These are phyloP conservation scores for Tetragonia tetragonoides DNA, from an alignment of 148 eudicot species.

Conservation along the genomic window DNA sequence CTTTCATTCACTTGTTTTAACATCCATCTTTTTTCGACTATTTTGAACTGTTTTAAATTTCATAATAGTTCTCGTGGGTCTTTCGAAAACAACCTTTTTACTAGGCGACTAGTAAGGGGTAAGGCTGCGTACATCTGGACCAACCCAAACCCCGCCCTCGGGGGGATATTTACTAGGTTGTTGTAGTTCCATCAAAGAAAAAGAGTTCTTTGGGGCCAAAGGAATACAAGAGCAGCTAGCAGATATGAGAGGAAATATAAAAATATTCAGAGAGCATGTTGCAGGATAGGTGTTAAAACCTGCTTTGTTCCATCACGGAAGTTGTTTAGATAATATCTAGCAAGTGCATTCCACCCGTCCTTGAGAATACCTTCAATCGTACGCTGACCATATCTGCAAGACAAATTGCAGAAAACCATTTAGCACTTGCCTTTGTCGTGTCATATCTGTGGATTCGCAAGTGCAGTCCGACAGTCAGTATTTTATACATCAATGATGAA, in stretches of 20 bases:
- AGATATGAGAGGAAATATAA: background rate
- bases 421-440: background rate
- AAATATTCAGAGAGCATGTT: background rate
- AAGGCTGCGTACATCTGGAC: no score
- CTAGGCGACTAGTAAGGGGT: no score
- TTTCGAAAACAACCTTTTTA: no score
- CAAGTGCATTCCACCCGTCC: conserved; percentile 75
- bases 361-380: conserved; percentile 74
- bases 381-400: conserved; percentile 72
- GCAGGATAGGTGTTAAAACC: conserved; percentile 39
- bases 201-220: background rate
- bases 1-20: no score
- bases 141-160: no score
- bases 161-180: no score
- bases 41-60: no score
- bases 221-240: background rate
- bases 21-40: no score
- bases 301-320: conserved; percentile 89
- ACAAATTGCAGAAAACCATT: conserved; percentile 1
- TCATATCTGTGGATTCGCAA: background rate
- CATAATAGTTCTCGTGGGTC: no score
- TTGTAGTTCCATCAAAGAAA: background rate
- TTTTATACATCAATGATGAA: background rate
- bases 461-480: background rate
- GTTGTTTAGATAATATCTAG: conserved; percentile 89